Percentiles rank a stretch among this genome's conserved stretches.
These are phyloP conservation scores for Chondrostereum purpureum DNA, from an alignment of 1,284 basidiomycete species.

Conservation along the genomic window DNA sequence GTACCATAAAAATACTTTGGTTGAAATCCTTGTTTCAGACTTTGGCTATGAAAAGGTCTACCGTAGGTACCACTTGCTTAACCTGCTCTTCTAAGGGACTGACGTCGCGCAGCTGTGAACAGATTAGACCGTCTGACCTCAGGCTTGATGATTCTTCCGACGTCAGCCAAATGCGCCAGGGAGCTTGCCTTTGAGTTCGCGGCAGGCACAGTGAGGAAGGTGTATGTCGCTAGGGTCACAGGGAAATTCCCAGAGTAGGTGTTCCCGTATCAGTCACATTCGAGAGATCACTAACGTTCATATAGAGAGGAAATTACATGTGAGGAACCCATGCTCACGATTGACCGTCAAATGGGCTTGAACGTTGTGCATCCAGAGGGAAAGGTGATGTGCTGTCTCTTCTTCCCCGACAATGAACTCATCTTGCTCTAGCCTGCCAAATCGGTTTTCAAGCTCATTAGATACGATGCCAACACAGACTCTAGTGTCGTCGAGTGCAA, in stretches of 20 bases:
- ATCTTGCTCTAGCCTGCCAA: slow-evolving; percentile 61
- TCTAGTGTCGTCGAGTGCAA: slow-evolving; percentile 86
- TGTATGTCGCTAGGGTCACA: slow-evolving; percentile 83
- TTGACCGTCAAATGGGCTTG: slow-evolving; percentile 93
- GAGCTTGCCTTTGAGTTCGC: slow-evolving; percentile 80
- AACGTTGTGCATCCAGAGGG: slow-evolving; percentile 94
- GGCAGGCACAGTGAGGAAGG: slow-evolving; percentile 77
- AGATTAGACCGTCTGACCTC: slow-evolving; percentile 93
- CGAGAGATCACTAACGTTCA: slow-evolving; percentile 8
- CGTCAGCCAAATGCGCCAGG: slow-evolving; percentile 68
- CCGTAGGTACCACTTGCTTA: slow-evolving; percentile 45
- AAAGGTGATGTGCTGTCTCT: slow-evolving; percentile 46
- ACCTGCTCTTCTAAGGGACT: slow-evolving; percentile 1
- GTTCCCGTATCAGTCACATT: no score
- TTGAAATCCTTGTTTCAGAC: slow-evolving; percentile 83
- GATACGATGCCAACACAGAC: slow-evolving; percentile 78
- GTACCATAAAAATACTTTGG: slow-evolving; percentile 82
- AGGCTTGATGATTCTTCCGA: slow-evolving; percentile 92
- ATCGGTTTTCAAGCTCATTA: slow-evolving; percentile 84
- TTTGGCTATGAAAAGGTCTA: slow-evolving; percentile 80
- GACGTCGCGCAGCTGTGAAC: slow-evolving; percentile 69
- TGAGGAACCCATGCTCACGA: slow-evolving; percentile 84
- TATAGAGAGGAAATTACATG: slow-evolving; percentile 72
- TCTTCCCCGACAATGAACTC: slow-evolving; percentile 8
- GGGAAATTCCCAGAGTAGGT: slow-evolving; percentile 80